Conservation (phyloP, 176 grass and related monocot genomes). For the Oryza brachyantha region DNA sequence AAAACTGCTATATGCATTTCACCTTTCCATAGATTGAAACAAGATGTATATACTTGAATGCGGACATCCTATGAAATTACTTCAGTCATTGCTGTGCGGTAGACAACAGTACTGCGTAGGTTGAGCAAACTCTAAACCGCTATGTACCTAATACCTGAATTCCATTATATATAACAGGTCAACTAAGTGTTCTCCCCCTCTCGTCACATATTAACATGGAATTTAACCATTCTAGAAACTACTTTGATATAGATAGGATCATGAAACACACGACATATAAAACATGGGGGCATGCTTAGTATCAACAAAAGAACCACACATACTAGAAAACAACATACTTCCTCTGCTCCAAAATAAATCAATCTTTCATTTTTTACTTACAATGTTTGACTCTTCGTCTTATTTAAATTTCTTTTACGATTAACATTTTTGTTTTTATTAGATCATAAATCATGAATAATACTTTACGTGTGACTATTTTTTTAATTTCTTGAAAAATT, state of each 20-base stretch:
- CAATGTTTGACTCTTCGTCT: no score
- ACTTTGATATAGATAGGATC: background rate
- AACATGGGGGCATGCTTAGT: background rate
- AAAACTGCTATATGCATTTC: background rate
- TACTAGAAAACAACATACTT: background rate
- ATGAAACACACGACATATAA: background rate
- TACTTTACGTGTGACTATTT: no score
- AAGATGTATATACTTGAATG: background rate
- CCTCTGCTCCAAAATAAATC: no score
- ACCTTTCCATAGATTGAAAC: background rate
- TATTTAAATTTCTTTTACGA: no score
- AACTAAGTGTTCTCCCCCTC: background rate
- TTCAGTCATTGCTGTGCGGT: slow-evolving; percentile 9
- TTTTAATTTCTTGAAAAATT: no score
- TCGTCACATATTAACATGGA: slow-evolving; percentile 1
- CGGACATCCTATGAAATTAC: background rate
- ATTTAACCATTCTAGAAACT: slow-evolving; percentile 11
- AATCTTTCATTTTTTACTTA: no score
- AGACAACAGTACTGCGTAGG: background rate
- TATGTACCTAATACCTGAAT: background rate
- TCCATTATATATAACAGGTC: slow-evolving; percentile 1
- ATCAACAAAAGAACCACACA: background rate
- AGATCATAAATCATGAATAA: no score
- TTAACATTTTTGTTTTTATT: no score
- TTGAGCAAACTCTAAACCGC: background rate